These are phyloP conservation scores for Astragalus glycyphyllos DNA, from an alignment of 306 rosid species.

Conservation along the genomic window DNA sequence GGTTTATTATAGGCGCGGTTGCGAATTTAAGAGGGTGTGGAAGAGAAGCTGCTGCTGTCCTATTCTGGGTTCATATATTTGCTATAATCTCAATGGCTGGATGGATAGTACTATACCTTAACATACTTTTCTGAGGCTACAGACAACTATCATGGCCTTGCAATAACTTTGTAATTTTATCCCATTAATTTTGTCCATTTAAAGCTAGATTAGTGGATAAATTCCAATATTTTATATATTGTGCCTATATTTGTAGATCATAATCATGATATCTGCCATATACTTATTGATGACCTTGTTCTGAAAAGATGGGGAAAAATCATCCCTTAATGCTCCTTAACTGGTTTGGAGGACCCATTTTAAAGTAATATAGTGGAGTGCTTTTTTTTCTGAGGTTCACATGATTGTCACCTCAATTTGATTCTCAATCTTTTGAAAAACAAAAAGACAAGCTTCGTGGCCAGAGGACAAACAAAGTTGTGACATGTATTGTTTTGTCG, in stretches of 20 bases:
- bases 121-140: conserved; percentile 69
- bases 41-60: conserved; percentile 85
- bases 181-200: conserved; percentile 33
- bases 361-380: not conserved
- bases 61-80: conserved; percentile 98
- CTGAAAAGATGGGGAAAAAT: not conserved
- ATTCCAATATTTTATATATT: not conserved
- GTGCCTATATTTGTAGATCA: not conserved
- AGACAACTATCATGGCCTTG: conserved; percentile 11
- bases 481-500: not conserved
- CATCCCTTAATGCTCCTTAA: conserved; percentile 11
- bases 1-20: conserved; percentile 76
- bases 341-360: conserved; percentile 24
- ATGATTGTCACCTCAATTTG: conserved; percentile 30
- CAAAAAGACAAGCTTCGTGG: conserved; percentile 7
- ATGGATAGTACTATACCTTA: conserved; percentile 79
- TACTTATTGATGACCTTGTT: conserved; percentile 34
- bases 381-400: not conserved
- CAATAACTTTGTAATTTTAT: conserved; percentile 29
- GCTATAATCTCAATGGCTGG: conserved; percentile 92
- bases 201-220: conserved; percentile 37
- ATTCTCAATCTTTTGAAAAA: not conserved
- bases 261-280: not conserved
- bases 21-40: conserved; percentile 99
- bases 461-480: not conserved